These are phyloP conservation scores for Thermoascus crustaceus DNA, from an alignment of 2,329 filamentous ascomycete genomes.

Conservation along the genomic window DNA sequence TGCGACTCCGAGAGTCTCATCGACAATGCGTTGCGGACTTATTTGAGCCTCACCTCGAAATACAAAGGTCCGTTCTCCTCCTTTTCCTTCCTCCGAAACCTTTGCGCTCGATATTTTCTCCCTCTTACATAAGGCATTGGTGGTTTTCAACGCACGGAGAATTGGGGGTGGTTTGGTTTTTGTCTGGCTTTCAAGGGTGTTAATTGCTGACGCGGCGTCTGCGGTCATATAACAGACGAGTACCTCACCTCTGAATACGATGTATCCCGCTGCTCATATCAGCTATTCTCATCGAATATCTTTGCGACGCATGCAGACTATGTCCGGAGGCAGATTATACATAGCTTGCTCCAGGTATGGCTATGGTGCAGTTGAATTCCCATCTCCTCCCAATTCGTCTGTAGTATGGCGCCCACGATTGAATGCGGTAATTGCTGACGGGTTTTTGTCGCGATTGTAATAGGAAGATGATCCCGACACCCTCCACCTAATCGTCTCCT, in stretches of 20 bases:
- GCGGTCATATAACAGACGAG: slow-evolving; percentile 44
- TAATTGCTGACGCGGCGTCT: slow-evolving; percentile 3
- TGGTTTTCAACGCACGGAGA: no score
- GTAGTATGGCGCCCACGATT: no score
- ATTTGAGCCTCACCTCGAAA: slow-evolving; percentile 67
- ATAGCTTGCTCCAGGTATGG: slow-evolving; percentile 65
- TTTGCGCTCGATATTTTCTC: no score
- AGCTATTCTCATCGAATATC: slow-evolving; percentile 65
- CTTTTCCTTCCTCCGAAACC: no score
- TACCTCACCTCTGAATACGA: slow-evolving; percentile 71
- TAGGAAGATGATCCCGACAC: slow-evolving; percentile 76
- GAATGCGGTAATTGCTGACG: background rate
- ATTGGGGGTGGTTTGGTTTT: no score
- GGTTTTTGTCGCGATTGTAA: slow-evolving; percentile 2
- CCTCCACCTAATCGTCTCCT: slow-evolving; percentile 74
- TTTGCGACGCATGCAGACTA: slow-evolving; percentile 73
- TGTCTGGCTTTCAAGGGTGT: no score
- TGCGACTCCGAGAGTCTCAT: slow-evolving; percentile 59
- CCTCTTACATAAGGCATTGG: no score
- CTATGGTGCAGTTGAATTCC: background rate
- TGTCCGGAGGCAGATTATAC: slow-evolving; percentile 84
- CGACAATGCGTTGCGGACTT: slow-evolving; percentile 78
- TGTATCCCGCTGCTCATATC: slow-evolving; percentile 69
- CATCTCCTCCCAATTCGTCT: no score
- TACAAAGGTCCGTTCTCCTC: slow-evolving; percentile 50